These are phyloP conservation scores for Candida sanyiensis DNA, from an alignment of 805 yeast species.

Conservation along the genomic window DNA sequence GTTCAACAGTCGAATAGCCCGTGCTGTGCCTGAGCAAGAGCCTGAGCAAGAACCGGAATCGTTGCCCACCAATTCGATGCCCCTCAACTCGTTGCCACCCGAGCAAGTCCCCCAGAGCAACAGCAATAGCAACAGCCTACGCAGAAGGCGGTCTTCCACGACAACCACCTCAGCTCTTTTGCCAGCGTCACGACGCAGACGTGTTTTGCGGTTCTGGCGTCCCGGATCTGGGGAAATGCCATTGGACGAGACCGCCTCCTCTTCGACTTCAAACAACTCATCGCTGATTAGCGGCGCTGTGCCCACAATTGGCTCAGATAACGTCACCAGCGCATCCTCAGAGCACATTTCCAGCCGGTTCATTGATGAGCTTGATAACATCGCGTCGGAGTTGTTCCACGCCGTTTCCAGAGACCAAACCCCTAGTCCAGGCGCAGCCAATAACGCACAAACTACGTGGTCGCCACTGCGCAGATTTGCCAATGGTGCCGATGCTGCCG, in stretches of 20 bases:
- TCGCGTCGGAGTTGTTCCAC: slow-evolving; percentile 18
- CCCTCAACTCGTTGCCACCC: background rate
- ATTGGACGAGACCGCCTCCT: background rate
- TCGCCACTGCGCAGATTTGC: background rate
- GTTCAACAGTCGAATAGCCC: background rate
- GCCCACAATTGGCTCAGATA: slow-evolving; percentile 9
- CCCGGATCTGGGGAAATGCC: background rate
- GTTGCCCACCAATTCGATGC: no score
- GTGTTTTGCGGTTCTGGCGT: slow-evolving; percentile 20
- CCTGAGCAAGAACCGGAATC: no score
- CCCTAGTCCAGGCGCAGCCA: no score
- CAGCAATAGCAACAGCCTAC: slow-evolving; percentile 10
- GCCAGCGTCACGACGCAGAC: slow-evolving; percentile 22
- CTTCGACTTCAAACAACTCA: no score
- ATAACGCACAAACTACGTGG: slow-evolving; percentile 1
- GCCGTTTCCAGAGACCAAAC: no score
- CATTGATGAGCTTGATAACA: slow-evolving; percentile 21
- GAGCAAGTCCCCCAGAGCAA: no score
- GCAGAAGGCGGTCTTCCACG: slow-evolving; percentile 25
- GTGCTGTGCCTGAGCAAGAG: no score
- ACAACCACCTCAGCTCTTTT: slow-evolving; percentile 9
- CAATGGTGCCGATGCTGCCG: background rate
- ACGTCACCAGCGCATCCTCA: slow-evolving; percentile 2
- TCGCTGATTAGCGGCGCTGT: no score
- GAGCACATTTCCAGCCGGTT: slow-evolving; percentile 7